phyloP scores from a whole-genome alignment of 2,329 filamentous ascomycete species.

The Monosporascus sp. region DNA sequence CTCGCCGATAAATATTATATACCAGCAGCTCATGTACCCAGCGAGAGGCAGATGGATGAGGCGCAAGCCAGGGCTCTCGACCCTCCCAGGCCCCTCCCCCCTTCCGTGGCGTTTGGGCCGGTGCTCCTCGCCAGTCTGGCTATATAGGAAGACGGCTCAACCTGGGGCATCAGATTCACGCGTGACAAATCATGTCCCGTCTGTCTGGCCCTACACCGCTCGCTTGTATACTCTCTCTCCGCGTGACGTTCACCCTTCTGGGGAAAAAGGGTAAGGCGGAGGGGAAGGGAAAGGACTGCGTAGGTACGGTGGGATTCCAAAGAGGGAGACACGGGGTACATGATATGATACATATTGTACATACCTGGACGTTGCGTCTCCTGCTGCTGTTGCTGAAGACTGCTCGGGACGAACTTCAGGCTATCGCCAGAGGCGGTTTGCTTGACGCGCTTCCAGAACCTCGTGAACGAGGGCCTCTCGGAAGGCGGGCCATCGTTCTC shows the following conservation, averaged over 20 bases:
- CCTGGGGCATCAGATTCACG: not conserved
- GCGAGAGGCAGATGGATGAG: not conserved
- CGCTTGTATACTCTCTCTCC: not conserved
- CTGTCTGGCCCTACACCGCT: not conserved
- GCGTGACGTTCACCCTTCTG: not conserved
- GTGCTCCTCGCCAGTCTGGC: not conserved
- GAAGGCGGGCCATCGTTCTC: conserved; percentile 7
- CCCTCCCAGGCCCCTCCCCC: not conserved
- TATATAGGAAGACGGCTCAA: not conserved
- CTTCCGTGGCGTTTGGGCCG: not conserved
- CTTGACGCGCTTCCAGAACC: conserved; percentile 41
- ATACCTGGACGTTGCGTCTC: conserved; percentile 14
- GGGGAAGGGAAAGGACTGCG: not conserved
- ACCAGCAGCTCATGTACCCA: not conserved
- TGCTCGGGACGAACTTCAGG: conserved; percentile 31
- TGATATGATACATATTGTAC: not conserved
- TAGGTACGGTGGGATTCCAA: not conserved
- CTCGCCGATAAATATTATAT: not conserved
- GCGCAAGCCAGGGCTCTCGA: not conserved
- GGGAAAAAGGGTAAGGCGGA: not conserved
- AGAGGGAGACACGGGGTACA: not conserved
- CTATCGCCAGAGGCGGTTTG: conserved; percentile 26
- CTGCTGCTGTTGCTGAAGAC: conserved; percentile 11
- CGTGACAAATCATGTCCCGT: not conserved
- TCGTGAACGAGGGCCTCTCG: conserved; percentile 38